Base-by-base conservation (phyloP, 371 early-diverging fungal species). In the Ordospora pajunii region DNA sequence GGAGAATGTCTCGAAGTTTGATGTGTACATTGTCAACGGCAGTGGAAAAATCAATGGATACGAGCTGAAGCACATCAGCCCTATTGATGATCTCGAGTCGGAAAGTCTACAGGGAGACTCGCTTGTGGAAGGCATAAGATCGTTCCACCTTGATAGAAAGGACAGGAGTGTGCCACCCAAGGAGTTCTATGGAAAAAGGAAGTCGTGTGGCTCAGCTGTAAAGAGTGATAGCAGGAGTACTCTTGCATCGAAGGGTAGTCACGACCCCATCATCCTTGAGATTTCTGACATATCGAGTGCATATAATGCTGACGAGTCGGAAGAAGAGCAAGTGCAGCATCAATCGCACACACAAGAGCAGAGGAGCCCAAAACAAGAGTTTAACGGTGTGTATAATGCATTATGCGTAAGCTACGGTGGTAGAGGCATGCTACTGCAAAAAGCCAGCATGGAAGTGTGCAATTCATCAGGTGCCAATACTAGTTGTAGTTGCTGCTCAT, bases 1-100 rank as follows among this genome's bases (percentile, higher is more conserved):
- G 17, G 53, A 51, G 5, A 69, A 19, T 7, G 10, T 53, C n/a
- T 42, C 42, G n/a, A 72, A 54, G 12, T 72, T 62, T 27, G 72
- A 72, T 62, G 64, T 72, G 0, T 72, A 62, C 49, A 72, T 72
- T 58, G 72, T 72, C 2, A 64, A 72, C 42, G 65, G 58, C 21
- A 37, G 58, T 40, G 72, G 72, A 40, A 72, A 72, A 48, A 37
- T 72, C 0, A 64, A 72, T 32, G 42, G 46, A 44, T 72, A 72
- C 19, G 72, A 72, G 21, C 50, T 72, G 9, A 72, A 72, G 49
- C 62, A 72, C 22, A 52, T 52, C n/a, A 11, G 32, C 2, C 37
- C 50, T 40, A 44, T 27, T 19, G 65, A 63, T 0, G 69, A 21
- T 12, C 1, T 17, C 23, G 45, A 65, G 48, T 43, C 14, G 21